Conservation (phyloP, 257 asterid species). For the Solanum bulbocastanum region DNA sequence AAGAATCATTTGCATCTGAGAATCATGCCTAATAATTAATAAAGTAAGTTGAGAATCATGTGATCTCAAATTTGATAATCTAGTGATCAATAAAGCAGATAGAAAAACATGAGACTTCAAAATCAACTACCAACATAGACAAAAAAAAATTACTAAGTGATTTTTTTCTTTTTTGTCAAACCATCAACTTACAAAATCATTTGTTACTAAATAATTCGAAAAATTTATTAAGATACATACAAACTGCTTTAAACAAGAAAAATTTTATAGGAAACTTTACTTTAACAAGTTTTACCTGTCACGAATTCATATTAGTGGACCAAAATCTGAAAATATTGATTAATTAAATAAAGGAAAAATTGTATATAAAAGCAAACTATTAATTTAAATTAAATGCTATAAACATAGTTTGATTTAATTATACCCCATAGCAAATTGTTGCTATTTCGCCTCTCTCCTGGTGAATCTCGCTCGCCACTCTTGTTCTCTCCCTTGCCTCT, state of each 20-base stretch:
- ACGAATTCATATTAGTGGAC: background rate
- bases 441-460: too few relatives aligned
- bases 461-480: too few relatives aligned
- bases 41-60: background rate
- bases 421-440: too few relatives aligned
- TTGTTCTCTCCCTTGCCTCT: too few relatives aligned
- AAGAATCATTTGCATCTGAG: background rate
- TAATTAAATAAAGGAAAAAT: background rate
- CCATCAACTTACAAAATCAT: background rate
- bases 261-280: background rate
- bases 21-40: background rate
- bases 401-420: too few relatives aligned
- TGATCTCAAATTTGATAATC: too few relatives aligned
- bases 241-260: background rate
- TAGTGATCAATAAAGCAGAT: too few relatives aligned
- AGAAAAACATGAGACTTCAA: too few relatives aligned
- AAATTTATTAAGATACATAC: accelerated
- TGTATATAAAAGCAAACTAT: too few relatives aligned
- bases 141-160: background rate
- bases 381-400: too few relatives aligned
- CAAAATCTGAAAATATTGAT: background rate
- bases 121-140: too few relatives aligned
- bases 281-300: background rate
- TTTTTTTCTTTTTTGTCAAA: background rate
- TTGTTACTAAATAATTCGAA: accelerated